Conservation (phyloP, 2,329 filamentous ascomycete species). For the Fusarium sp. region DNA sequence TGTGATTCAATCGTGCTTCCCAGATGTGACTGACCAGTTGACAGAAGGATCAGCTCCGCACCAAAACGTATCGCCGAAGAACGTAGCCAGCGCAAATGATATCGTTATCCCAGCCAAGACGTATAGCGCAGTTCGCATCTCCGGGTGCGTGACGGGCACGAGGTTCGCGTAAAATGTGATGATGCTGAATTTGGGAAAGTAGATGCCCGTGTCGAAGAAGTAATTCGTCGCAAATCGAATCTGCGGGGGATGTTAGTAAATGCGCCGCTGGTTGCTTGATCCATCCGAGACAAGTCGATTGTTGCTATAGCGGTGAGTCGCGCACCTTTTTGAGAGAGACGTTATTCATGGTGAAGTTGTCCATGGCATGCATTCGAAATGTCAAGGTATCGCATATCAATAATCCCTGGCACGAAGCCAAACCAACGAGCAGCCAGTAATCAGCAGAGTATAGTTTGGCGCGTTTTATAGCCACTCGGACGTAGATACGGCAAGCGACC, state of each 20-base stretch:
- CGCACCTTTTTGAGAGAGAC: neutral
- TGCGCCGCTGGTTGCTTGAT: too few relatives aligned
- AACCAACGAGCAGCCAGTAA: neutral
- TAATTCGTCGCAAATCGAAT: slow-evolving; percentile 18
- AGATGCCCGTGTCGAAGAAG: slow-evolving; percentile 21
- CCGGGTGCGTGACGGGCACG: neutral
- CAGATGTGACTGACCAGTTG: slow-evolving; percentile 6
- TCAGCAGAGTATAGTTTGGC: neutral
- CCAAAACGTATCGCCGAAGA: slow-evolving; percentile 8
- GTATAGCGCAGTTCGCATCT: slow-evolving; percentile 2
- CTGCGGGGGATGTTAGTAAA: neutral
- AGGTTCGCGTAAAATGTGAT: slow-evolving; percentile 11
- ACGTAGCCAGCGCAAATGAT: neutral
- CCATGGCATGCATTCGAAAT: slow-evolving; percentile 8
- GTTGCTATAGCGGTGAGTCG: rapidly evolving
- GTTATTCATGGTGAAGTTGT: slow-evolving; percentile 13
- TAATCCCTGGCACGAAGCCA: neutral
- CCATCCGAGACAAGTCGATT: neutral
- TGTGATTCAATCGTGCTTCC: neutral
- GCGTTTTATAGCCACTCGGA: neutral
- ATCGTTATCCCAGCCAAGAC: neutral
- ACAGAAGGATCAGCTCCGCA: slow-evolving; percentile 12
- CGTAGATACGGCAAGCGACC: slow-evolving; percentile 14
- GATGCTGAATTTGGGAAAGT: slow-evolving; percentile 22
- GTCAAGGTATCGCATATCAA: slow-evolving; percentile 16